Evolutionary conservation across 805 yeast genomes (phyloP), one percentile per base, ranked within the genome.

Genomic region (Pichia scutulata): DNA sequence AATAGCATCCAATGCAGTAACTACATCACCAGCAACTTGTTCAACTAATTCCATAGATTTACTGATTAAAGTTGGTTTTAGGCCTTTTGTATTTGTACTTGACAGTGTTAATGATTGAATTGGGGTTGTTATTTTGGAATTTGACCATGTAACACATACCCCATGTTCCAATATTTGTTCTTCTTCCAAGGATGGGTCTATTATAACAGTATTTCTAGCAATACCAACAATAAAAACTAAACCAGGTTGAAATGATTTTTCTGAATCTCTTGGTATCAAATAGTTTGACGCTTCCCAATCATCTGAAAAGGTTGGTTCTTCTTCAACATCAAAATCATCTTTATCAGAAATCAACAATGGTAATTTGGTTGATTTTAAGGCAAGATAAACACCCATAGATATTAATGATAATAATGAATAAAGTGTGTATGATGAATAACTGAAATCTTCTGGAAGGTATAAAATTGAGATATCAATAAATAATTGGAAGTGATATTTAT

Each of bases 141-240:
- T 70, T 50, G 78, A 77, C 80, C 84, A 92, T 33, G 90, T 82
- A 3, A 87, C 63, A 44, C 89, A 70, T 21, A 92, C 55, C 1
- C 96, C 96, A 52, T 86, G 84, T 56, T 92, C 96, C 52, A 89
- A 75, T 2, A 90, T 96, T 53, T 82, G 86, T 63, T 87, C 90
- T 65, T 92, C 99, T 52, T 84, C 86, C n/a, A 78, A 70, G 1
- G 95, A 82, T 0, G 99, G 98, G 62, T 92, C 99, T 24, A 90
- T 71, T 23, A 89, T 66, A 10, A 83, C 75, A 47, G 81, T 80
- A 14, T 71, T 61, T 1, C 92, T 96, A 0, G 88, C 78, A 7
- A 86, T 71, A 0, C 96, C 96, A 25, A 85, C 67, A 0, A 92
- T 79, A 57, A 93, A 80, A 39, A 87, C 69, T 18, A 92, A 66